phyloP scores from a whole-genome alignment of 2,329 filamentous ascomycete species.

The Trichoderma sp. region DNA sequence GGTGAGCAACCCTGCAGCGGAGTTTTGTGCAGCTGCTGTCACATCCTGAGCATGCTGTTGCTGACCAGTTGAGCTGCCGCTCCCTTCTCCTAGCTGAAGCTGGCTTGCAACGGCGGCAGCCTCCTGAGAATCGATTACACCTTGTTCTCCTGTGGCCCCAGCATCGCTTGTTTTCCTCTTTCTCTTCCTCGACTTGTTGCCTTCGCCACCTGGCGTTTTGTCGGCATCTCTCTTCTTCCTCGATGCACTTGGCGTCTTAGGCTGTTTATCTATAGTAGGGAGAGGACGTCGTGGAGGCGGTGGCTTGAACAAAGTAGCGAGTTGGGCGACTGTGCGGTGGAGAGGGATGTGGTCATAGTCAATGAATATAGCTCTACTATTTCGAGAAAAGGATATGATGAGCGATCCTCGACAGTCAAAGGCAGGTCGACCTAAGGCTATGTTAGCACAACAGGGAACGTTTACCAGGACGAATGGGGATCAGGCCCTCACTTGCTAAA shows the following conservation, averaged over 20 bases:
- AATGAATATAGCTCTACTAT: constrained; percentile 47
- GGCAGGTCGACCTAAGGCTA: constrained; percentile 49
- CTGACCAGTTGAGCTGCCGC: background rate
- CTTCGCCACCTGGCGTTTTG: constrained; percentile 27
- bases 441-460: constrained; percentile 7
- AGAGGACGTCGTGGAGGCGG: constrained; percentile 36
- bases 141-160: background rate
- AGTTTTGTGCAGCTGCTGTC: constrained; percentile 17
- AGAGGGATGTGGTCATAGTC: constrained; percentile 57
- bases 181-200: constrained; percentile 31
- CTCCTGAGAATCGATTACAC: background rate
- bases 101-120: background rate
- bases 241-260: constrained; percentile 30
- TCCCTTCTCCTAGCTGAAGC: constrained; percentile 11
- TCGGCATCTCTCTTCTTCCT: constrained; percentile 30
- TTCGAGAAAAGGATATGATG: constrained; percentile 49
- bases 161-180: constrained; percentile 28
- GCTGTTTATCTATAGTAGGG: constrained; percentile 28
- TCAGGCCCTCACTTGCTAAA: constrained; percentile 41
- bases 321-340: constrained; percentile 54
- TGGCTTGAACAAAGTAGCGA: constrained; percentile 48
- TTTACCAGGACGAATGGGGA: background rate
- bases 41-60: constrained; percentile 5
- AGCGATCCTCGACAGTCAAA: constrained; percentile 58
- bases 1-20: constrained; percentile 19